Conservation (phyloP, 1,284 basidiomycete species). For the Fomitopsis betulina region DNA sequence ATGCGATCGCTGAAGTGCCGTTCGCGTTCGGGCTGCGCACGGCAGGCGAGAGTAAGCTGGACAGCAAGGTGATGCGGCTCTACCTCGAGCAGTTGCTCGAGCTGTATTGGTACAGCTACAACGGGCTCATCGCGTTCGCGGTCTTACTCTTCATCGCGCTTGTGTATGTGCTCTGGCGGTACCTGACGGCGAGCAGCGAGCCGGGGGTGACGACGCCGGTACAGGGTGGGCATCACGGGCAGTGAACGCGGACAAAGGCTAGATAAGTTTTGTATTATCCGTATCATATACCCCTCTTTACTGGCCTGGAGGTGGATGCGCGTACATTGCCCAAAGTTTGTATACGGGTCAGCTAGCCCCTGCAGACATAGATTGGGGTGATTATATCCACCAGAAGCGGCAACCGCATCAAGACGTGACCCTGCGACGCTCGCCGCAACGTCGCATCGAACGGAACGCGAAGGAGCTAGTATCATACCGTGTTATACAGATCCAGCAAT, state of each 20-base stretch:
- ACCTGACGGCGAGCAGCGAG: not conserved
- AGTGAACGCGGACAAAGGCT: not conserved
- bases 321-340: not conserved
- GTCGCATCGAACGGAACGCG: too few relatives aligned
- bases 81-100: conserved; percentile 31
- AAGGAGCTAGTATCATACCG: too few relatives aligned
- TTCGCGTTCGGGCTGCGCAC: conserved; percentile 30
- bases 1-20: conserved; percentile 29
- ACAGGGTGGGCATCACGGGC: not conserved
- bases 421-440: too few relatives aligned
- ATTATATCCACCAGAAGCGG: too few relatives aligned
- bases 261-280: not conserved
- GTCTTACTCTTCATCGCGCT: conserved; percentile 1
- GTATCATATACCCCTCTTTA: conserved; percentile 1
- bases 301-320: not conserved
- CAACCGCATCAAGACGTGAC: too few relatives aligned
- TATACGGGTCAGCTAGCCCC: too few relatives aligned
- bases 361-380: too few relatives aligned
- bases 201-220: not conserved
- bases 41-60: conserved; percentile 30
- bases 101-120: conserved; percentile 26
- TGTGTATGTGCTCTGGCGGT: not conserved
- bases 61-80: conserved; percentile 29
- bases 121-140: conserved; percentile 17
- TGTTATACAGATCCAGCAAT: too few relatives aligned